Evolutionary conservation across 495 filamentous ascomycete species (phyloP).

Genomic region (Amorphotheca resinae): DNA sequence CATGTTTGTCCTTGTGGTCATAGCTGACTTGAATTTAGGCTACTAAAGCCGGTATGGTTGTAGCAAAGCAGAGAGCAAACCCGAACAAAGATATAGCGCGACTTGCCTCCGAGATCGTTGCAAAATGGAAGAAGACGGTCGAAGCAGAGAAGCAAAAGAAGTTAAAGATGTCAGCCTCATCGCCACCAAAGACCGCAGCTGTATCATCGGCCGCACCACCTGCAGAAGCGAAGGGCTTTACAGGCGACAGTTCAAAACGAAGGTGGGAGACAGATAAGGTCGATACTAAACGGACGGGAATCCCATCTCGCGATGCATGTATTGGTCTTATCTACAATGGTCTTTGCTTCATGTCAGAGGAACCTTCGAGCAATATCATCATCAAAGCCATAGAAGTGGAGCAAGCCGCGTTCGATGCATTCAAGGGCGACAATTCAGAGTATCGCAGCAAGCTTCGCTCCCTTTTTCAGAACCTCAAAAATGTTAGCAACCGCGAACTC

Average conservation of each 20-base stretch:
- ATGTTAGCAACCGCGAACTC: slow-evolving; percentile 68
- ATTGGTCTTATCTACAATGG: slow-evolving; percentile 88
- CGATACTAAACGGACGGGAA: slow-evolving; percentile 55
- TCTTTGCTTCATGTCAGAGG: slow-evolving; percentile 47
- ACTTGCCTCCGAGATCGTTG: slow-evolving; percentile 67
- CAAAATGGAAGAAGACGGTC: slow-evolving; percentile 76
- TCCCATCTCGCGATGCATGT: slow-evolving; percentile 60
- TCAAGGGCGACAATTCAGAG: slow-evolving; percentile 51
- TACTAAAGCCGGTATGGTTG: slow-evolving; percentile 82
- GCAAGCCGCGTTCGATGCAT: slow-evolving; percentile 50
- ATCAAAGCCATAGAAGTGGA: slow-evolving; percentile 60
- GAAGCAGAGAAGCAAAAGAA: slow-evolving; percentile 45
- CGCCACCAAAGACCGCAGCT: slow-evolving; percentile 23
- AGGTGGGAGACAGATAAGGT: slow-evolving; percentile 71
- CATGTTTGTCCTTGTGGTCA: too few species aligned
- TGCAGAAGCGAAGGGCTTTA: slow-evolving; percentile 40
- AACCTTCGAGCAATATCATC: slow-evolving; percentile 44
- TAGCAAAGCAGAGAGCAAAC: slow-evolving; percentile 71
- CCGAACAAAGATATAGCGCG: slow-evolving; percentile 62
- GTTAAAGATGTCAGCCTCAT: slow-evolving; percentile 25
- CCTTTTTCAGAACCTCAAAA: slow-evolving; percentile 87
- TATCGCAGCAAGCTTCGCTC: slow-evolving; percentile 84
- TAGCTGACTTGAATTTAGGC: slow-evolving; percentile 37
- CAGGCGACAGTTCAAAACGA: slow-evolving; percentile 65
- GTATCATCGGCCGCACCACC: slow-evolving; percentile 27